Base-by-base conservation (phyloP, 1,284 basidiomycete genomes). In the Ceratobasidium sp. region DNA sequence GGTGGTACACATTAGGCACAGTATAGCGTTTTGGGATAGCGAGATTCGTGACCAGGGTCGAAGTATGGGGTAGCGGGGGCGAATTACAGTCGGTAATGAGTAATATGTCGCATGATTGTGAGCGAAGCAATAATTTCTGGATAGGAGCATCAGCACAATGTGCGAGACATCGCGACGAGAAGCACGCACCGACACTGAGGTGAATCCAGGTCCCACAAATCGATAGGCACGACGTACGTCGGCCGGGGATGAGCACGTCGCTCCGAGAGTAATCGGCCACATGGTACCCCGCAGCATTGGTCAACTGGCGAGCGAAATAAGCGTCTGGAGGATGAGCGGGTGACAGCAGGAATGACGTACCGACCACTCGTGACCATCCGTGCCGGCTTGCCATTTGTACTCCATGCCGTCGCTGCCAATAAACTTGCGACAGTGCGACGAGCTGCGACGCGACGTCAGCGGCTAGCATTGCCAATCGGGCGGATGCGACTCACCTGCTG, bases 71-170 rank as follows among this genome's bases (percentile, higher is more conserved):
- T 4, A 28, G 25, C 11, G 40, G 36, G 38, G 42, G 12, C 21
- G 40, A 46, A 28, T 58, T 69, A 69, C 36, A 69, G 64, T 56
- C 64, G 51, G 53, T 69, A 58, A 21, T 69, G 64, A 36, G 64
- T 40, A 30, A 69, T 69, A 53, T 69, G 64, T 44, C 64, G 64
- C 51, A 69, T 56, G 36, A 69, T 69, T 18, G 64, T 69, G 14
- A 69, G 53, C 28, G 64, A 69, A 30, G 64, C 64, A 38, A 69
- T 69, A 23, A 69, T 69, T 69, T 69, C 64, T 69, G 38, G 25
- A 69, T 8, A 69, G 18, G 51, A 60, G 23, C 36, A 59, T 59
- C 58, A 44, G 36, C 30, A 38, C n/a, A 42, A 59, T 33, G 51
- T 53, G 56, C 56, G 23, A 28, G 53, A 25, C 23, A 36, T 14